phyloP scores from a whole-genome alignment of 2,329 filamentous ascomycete genomes.

The Aspergillus glaucus region DNA sequence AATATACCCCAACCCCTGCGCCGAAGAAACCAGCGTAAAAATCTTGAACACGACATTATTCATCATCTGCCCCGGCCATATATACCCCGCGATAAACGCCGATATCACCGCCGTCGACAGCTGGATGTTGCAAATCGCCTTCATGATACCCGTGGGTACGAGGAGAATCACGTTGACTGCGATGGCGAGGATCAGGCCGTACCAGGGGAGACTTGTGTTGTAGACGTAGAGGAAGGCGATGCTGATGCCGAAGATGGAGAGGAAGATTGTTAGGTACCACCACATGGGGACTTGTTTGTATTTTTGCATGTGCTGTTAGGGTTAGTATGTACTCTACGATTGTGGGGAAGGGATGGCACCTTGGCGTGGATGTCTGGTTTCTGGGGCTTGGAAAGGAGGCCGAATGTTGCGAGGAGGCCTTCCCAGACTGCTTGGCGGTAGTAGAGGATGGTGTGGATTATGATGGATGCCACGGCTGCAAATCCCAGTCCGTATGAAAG shows the following conservation, averaged over 20 bases:
- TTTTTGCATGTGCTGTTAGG: constrained; percentile 40
- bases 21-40: constrained; percentile 20
- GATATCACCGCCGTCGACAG: constrained; percentile 9
- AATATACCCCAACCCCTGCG: constrained; percentile 19
- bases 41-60: constrained; percentile 21
- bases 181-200: constrained; percentile 12
- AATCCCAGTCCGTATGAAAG: constrained; percentile 62
- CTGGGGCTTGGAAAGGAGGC: constrained; percentile 46
- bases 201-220: constrained; percentile 37
- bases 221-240: constrained; percentile 26
- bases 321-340: background rate
- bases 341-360: constrained; percentile 18
- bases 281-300: constrained; percentile 49
- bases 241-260: constrained; percentile 42
- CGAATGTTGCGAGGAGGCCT: constrained; percentile 39
- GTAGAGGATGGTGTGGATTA: constrained; percentile 58
- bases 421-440: constrained; percentile 57
- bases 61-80: constrained; percentile 26
- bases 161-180: constrained; percentile 9
- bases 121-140: constrained; percentile 12
- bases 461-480: constrained; percentile 58
- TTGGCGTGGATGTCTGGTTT: constrained; percentile 43
- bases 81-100: constrained; percentile 20
- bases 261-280: constrained; percentile 47
- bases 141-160: constrained; percentile 14